Conservation (phyloP, 2,329 filamentous ascomycete species). For the Arthrobotrys sinensis region DNA sequence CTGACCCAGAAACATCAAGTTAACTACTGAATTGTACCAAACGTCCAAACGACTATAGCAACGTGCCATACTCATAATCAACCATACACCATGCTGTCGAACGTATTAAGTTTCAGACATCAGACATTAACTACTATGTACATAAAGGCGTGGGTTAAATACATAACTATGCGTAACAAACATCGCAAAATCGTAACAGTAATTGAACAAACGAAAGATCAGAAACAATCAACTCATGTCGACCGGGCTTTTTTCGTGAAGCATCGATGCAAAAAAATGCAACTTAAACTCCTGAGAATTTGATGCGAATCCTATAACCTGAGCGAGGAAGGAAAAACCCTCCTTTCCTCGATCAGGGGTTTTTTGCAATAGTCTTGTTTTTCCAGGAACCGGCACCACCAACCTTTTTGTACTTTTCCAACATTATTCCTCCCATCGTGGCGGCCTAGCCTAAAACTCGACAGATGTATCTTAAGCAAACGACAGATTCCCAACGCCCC, state of each 20-base stretch:
- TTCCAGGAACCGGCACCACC: background rate
- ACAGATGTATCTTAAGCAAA: constrained; percentile 5
- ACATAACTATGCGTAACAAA: constrained; percentile 28
- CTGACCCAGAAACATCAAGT: no score
- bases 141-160: constrained; percentile 19
- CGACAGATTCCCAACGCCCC: constrained; percentile 6
- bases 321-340: constrained; percentile 7
- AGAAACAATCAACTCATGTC: constrained; percentile 5
- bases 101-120: background rate
- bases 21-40: no score
- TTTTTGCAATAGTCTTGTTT: background rate
- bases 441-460: background rate
- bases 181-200: background rate
- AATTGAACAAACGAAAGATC: background rate
- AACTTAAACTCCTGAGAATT: constrained; percentile 10
- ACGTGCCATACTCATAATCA: no score
- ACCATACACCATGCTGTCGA: no score
- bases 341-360: background rate
- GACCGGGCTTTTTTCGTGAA: background rate
- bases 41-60: no score
- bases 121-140: constrained; percentile 48
- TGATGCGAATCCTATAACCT: constrained; percentile 14
- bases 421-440: background rate
- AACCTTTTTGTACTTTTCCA: constrained; percentile 5
- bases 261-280: constrained; percentile 3